Evolutionary conservation across 2,329 filamentous ascomycete genomes (phyloP).

Genomic region (Fusarium newnesense): DNA sequence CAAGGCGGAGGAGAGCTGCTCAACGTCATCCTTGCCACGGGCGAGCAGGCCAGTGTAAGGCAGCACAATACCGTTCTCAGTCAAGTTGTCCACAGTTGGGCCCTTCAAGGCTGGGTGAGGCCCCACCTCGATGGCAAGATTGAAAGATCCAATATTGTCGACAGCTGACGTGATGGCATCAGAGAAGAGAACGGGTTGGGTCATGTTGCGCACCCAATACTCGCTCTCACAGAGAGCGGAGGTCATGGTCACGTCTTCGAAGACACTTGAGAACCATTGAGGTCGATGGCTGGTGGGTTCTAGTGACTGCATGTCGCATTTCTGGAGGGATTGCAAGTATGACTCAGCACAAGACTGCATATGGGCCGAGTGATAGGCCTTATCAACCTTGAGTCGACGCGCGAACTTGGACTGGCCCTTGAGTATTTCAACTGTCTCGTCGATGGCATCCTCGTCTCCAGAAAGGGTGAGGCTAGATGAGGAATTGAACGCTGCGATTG

Average conservation of each 20-base stretch:
- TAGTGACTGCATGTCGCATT: not conserved
- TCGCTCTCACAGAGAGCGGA: not conserved
- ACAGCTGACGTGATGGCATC: not conserved
- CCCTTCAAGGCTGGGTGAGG: not conserved
- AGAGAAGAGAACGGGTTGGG: not conserved
- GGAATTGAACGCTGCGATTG: not conserved
- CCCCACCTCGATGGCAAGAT: not conserved
- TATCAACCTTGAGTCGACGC: not conserved
- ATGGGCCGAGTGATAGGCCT: not conserved
- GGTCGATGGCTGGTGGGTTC: not conserved
- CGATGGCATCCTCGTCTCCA: not conserved
- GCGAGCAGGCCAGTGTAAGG: not conserved
- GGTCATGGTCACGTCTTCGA: not conserved
- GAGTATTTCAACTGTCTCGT: not conserved
- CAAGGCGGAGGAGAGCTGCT: not conserved
- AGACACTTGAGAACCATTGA: not conserved
- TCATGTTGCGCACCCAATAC: not conserved
- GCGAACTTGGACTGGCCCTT: not conserved
- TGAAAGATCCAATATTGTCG: not conserved
- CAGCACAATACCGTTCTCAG: not conserved
- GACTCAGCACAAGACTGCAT: not conserved
- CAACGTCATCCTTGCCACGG: not conserved
- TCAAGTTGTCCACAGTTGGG: not conserved
- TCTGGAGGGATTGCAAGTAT: not conserved
- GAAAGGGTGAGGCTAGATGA: constrained; percentile 37